Conservation (phyloP, 257 asterid species). For the Catharanthus roseus region DNA sequence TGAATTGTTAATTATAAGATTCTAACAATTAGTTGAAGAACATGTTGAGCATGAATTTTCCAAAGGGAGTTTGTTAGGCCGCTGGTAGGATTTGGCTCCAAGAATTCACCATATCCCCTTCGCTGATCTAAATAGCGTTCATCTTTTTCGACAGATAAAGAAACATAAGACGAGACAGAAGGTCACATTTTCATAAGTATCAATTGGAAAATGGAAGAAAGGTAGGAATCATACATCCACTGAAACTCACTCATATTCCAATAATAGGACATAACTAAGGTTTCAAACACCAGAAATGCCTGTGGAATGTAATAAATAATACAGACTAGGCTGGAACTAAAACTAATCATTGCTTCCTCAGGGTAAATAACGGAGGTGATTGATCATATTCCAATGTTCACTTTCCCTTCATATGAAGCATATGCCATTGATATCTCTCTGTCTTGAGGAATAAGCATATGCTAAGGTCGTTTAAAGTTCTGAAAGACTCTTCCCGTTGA, state of each 20-base stretch:
- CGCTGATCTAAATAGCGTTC: not conserved
- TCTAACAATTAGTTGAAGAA: conserved; percentile 34
- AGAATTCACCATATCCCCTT: not conserved
- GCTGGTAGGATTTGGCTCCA: conserved; percentile 9
- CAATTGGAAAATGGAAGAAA: not conserved
- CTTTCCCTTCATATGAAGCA: not conserved
- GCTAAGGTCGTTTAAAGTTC: conserved; percentile 45
- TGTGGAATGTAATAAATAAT: not conserved
- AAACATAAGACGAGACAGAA: not conserved
- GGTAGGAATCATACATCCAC: not conserved
- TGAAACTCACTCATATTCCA: not conserved
- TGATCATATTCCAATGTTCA: not conserved
- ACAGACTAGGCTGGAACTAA: not conserved
- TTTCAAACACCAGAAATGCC: not conserved
- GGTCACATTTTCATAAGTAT: not conserved
- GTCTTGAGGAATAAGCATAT: not conserved
- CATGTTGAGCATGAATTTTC: conserved; percentile 31
- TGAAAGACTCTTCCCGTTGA: conserved; percentile 56
- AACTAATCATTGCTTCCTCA: not conserved
- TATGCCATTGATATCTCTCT: not conserved
- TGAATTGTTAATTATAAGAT: conserved; percentile 5
- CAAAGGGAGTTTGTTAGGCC: not conserved
- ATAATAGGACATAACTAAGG: not conserved
- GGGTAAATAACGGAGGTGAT: not conserved
- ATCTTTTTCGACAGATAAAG: not conserved